These are phyloP conservation scores for Fonsecaea pedrosoi DNA, from an alignment of 2,329 filamentous ascomycete species.

Conservation along the genomic window DNA sequence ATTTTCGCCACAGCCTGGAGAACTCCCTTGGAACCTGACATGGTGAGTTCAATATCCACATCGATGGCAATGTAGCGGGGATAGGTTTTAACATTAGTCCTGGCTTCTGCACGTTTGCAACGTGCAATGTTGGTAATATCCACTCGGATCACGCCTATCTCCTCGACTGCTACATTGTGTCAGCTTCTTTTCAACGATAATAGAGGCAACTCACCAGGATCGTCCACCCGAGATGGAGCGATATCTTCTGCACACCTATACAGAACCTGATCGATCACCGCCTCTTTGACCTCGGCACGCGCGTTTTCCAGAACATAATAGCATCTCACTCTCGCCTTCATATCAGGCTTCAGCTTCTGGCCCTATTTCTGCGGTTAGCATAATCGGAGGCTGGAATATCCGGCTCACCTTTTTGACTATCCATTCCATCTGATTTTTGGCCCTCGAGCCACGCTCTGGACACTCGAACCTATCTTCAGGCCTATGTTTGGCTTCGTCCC, in stretches of 20 bases:
- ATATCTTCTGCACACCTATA: conserved; percentile 8
- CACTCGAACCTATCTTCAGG: conserved; percentile 27
- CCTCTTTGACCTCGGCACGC: not conserved
- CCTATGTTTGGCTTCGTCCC: conserved; percentile 22
- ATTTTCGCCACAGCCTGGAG: conserved; percentile 10
- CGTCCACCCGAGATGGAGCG: conserved; percentile 8
- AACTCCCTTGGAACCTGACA: conserved; percentile 17
- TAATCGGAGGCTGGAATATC: not conserved
- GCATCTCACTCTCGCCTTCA: conserved; percentile 6
- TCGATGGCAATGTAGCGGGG: not conserved
- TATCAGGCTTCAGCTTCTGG: conserved; percentile 4
- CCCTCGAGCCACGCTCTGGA: conserved; percentile 10
- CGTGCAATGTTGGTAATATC: conserved; percentile 4
- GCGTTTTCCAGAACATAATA: conserved; percentile 12
- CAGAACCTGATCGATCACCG: conserved; percentile 4
- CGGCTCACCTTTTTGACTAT: conserved; percentile 14
- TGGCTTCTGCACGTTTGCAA: not conserved
- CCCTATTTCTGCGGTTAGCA: conserved; percentile 8
- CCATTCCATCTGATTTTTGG: conserved; percentile 28
- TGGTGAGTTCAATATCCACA: conserved; percentile 1
- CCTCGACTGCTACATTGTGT: not conserved
- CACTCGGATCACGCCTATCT: conserved; percentile 4
- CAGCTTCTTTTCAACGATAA: not conserved
- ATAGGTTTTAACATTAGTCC: not conserved
- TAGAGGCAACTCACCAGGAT: not conserved